Percentiles rank a stretch among this genome's conserved stretches.
Evolutionary conservation across 352 stramenopile species (phyloP).

Genomic region (Phytophthora citricola): DNA sequence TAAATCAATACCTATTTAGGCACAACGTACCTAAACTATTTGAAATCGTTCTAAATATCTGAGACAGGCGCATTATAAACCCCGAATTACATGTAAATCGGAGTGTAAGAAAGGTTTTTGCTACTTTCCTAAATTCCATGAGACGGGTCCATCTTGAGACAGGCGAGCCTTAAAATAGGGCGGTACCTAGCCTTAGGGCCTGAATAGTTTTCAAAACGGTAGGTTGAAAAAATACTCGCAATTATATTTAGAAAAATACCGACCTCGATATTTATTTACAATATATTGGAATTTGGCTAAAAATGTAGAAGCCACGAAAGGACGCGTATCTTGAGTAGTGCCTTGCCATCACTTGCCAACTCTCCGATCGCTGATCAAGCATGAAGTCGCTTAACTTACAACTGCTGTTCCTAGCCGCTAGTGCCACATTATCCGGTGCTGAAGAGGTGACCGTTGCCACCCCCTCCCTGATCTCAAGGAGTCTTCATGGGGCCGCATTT

Average conservation of each 20-base stretch:
- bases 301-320: constrained; percentile 9
- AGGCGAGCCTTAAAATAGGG: no score
- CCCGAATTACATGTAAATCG: no score
- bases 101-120: no score
- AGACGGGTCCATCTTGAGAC: no score
- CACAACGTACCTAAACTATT: no score
- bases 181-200: no score
- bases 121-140: no score
- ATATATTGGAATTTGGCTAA: neutral
- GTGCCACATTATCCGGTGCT: neutral
- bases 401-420: constrained; percentile 5
- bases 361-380: neutral
- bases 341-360: constrained; percentile 14
- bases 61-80: no score
- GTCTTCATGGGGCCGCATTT: constrained; percentile 68
- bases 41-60: no score
- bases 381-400: constrained; percentile 15
- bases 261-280: neutral
- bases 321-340: constrained; percentile 18
- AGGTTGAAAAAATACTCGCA: neutral
- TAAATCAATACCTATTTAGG: no score
- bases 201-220: no score
- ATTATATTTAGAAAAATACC: no score
- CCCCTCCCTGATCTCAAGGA: constrained; percentile 27
- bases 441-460: constrained; percentile 1